These are phyloP conservation scores for Ochetophila trinervis DNA, from an alignment of 306 rosid genomes.

Conservation along the genomic window DNA sequence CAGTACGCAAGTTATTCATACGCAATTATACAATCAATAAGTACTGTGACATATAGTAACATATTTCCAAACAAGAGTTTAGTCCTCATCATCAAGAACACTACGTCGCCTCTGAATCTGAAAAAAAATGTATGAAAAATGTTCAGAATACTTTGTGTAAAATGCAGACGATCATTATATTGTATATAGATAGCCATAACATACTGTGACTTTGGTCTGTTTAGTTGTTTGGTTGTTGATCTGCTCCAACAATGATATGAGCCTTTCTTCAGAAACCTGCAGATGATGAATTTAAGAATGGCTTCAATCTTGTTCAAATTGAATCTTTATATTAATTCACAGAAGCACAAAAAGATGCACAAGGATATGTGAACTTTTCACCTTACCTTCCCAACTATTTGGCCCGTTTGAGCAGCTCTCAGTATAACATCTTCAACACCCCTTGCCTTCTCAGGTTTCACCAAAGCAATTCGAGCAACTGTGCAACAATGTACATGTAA, in stretches of 20 bases:
- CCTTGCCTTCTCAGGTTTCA: constrained; percentile 97
- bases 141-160: not conserved
- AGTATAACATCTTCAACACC: constrained; percentile 94
- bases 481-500: not conserved
- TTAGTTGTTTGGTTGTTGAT: constrained; percentile 84
- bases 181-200: constrained; percentile 21
- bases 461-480: constrained; percentile 94
- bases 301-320: constrained; percentile 9
- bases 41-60: not conserved
- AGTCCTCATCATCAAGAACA: constrained; percentile 95
- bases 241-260: constrained; percentile 89
- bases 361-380: constrained; percentile 13
- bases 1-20: too few species aligned
- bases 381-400: constrained; percentile 76
- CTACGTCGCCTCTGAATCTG: constrained; percentile 98
- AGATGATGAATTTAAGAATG: constrained; percentile 9
- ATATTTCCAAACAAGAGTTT: constrained; percentile 26
- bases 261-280: constrained; percentile 93
- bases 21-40: too few species aligned
- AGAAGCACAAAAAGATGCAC: not conserved
- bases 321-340: not conserved
- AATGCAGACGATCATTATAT: not conserved
- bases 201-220: constrained; percentile 94
- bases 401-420: constrained; percentile 95
- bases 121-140: constrained; percentile 1